Percentiles rank a stretch among this genome's conserved stretches.
phyloP scores from a whole-genome alignment of 345 rosid genomes.

The Noccaea bulbosa region DNA sequence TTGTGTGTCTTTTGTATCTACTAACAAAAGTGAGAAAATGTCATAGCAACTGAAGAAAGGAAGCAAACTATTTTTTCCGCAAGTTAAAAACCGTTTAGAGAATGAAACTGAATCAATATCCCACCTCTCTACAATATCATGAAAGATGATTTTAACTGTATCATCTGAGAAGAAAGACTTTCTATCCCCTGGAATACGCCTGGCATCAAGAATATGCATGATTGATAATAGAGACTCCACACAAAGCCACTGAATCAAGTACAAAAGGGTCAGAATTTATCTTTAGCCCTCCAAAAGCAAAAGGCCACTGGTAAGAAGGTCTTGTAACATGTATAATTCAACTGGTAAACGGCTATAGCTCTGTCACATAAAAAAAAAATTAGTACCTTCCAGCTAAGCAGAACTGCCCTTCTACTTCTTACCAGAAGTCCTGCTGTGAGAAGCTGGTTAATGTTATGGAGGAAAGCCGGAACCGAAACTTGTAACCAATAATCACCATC shows the following conservation, averaged over 20 bases:
- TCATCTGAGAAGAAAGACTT: conserved; percentile 66
- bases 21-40: conserved; percentile 23
- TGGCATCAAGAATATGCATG: conserved; percentile 57
- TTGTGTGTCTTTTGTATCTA: background rate
- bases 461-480: conserved; percentile 65
- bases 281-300: background rate
- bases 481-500: conserved; percentile 64
- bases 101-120: conserved; percentile 21
- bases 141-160: conserved; percentile 56
- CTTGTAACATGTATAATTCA: conserved; percentile 9
- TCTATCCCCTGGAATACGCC: conserved; percentile 50
- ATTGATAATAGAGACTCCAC: conserved; percentile 73
- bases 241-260: conserved; percentile 73
- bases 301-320: conserved; percentile 14
- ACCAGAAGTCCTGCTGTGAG: conserved; percentile 69
- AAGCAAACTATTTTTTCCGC: background rate
- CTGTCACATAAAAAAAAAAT: conserved; percentile 14
- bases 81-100: background rate
- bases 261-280: conserved; percentile 25
- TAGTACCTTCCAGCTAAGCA: conserved; percentile 88
- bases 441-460: conserved; percentile 72
- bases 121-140: conserved; percentile 85
- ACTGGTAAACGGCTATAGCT: conserved; percentile 20
- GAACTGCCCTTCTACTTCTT: conserved; percentile 74
- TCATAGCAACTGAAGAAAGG: background rate